Evolutionary conservation across 805 yeast genomes (phyloP), one percentile per base, ranked within the genome.

Genomic region (Priceomyces melissophilus): DNA sequence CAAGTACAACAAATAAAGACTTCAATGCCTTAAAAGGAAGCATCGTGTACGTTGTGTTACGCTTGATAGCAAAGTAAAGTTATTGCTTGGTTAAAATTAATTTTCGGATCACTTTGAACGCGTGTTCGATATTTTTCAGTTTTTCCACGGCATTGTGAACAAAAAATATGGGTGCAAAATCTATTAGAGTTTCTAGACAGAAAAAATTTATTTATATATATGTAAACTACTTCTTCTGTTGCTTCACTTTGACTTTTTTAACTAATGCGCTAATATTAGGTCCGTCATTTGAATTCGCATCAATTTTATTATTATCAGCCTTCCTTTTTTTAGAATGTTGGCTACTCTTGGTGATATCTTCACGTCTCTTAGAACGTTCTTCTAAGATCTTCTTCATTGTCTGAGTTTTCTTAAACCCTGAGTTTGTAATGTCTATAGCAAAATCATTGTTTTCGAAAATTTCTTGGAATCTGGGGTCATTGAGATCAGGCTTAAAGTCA

Each of bases 391-490:
- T 75, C 57, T 83, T 82, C 96, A 91, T 90, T 17, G 93, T 88
- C 12, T 79, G 69, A 1, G 98, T 90, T 63, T 83, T 80, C 67
- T 86, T 89, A 72, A 78, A 91, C 59, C 87, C 96, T n/a, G 95
- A 85, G 55, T 75, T 81, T 14, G 95, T 82, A 15, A 97, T 95
- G 63, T 95, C 99, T 58, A 95, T 89, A 10, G 96, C 96, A 64
- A 80, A 93, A 46, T 84, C 93, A 47, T 87, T 96, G 46, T 80
- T 82, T 54, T 88, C 91, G 59, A 89, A 89, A 76, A 87, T 78
- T 58, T 86, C 97, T 53, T 75, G 75, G 71, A 93, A 93, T 67
- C 99, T 82, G 11, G 84, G 81, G 71, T 93, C 99, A 32, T 71
- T 69, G 54, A 87, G 77, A 54, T 87, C 89, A 33, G 89, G 77